These are phyloP conservation scores for Talaromyces sp. DNA, from an alignment of 2,329 filamentous ascomycete genomes.

Conservation along the genomic window DNA sequence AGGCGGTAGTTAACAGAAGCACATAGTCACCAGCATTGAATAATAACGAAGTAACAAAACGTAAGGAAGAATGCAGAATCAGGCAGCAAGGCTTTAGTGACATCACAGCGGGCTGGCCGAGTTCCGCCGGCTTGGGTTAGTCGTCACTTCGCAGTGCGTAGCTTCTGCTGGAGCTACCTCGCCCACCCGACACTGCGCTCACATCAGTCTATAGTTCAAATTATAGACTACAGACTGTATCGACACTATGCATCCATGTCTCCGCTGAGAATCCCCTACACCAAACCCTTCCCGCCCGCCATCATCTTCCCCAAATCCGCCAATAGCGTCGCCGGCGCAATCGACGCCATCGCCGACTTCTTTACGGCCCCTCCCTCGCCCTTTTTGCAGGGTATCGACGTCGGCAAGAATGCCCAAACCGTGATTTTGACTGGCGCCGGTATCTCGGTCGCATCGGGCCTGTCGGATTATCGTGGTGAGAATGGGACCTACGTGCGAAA, in stretches of 20 bases:
- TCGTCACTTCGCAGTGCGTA: too few species aligned
- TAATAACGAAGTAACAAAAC: not conserved
- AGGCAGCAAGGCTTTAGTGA: slow-evolving; percentile 1
- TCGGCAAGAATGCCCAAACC: slow-evolving; percentile 52
- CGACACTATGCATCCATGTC: slow-evolving; percentile 55
- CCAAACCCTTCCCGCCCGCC: slow-evolving; percentile 71
- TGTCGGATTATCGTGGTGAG: slow-evolving; percentile 86
- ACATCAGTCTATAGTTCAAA: too few species aligned
- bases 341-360: slow-evolving; percentile 74
- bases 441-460: slow-evolving; percentile 85
- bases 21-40: not conserved
- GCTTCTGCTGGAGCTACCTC: too few species aligned
- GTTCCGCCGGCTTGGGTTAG: slow-evolving; percentile 1
- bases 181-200: too few species aligned
- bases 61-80: not conserved
- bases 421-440: slow-evolving; percentile 77
- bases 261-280: slow-evolving; percentile 86
- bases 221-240: too few species aligned
- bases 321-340: slow-evolving; percentile 64
- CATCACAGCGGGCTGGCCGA: not conserved
- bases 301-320: slow-evolving; percentile 71
- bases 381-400: slow-evolving; percentile 43
- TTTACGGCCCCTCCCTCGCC: slow-evolving; percentile 59
- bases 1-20: too few species aligned
- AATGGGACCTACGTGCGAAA: slow-evolving; percentile 93